These are phyloP conservation scores for Aspergillus eucalypticola DNA, from an alignment of 2,329 filamentous ascomycete genomes.

Conservation along the genomic window DNA sequence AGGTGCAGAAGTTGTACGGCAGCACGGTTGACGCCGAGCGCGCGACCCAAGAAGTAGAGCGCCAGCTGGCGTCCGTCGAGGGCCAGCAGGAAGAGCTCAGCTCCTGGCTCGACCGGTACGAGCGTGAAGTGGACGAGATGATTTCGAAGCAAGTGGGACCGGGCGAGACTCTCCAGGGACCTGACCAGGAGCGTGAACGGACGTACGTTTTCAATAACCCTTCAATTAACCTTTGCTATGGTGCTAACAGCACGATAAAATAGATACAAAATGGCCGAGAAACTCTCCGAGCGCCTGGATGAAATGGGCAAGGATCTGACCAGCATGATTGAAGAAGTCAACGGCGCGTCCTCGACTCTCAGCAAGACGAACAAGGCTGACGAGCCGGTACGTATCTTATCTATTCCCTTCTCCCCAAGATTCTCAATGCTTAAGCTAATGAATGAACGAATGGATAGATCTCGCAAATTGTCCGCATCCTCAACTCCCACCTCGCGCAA, in stretches of 20 bases:
- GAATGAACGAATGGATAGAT: slow-evolving; percentile 55
- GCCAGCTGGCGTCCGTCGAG: slow-evolving; percentile 85
- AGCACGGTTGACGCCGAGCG: slow-evolving; percentile 92
- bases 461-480: slow-evolving; percentile 90
- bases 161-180: slow-evolving; percentile 75
- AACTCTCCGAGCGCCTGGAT: slow-evolving; percentile 83
- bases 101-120: slow-evolving; percentile 85
- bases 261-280: slow-evolving; percentile 87
- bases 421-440: background rate
- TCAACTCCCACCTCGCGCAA: slow-evolving; percentile 89
- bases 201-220: slow-evolving; percentile 59
- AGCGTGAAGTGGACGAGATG: slow-evolving; percentile 86
- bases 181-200: slow-evolving; percentile 91
- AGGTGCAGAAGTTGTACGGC: slow-evolving; percentile 89
- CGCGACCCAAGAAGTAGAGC: slow-evolving; percentile 89
- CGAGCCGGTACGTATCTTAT: slow-evolving; percentile 70
- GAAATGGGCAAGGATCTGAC: slow-evolving; percentile 90
- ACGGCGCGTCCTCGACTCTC: slow-evolving; percentile 82
- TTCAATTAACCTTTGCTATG: background rate
- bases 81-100: slow-evolving; percentile 89
- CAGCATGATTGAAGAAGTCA: slow-evolving; percentile 98
- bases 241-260: slow-evolving; percentile 22
- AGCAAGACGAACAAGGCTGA: slow-evolving; percentile 87
- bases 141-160: slow-evolving; percentile 76
- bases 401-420: slow-evolving; percentile 28